Evolutionary conservation across 1,139 yeast genomes (phyloP).

Genomic region (Scheffersomyces illinoinensis): DNA sequence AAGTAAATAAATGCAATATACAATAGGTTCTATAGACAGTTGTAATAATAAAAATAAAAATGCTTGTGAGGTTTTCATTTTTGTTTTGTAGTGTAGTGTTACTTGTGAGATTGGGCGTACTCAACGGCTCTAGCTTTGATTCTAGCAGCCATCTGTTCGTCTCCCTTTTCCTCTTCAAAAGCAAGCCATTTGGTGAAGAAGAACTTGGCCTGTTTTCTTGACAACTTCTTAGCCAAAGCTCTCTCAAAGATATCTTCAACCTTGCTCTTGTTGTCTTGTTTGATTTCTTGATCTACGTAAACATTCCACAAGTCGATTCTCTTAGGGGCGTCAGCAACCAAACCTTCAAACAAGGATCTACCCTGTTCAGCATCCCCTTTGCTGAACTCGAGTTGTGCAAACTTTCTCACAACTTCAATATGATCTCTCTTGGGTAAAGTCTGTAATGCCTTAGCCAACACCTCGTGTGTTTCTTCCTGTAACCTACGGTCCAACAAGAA

Average conservation of each 20-base stretch:
- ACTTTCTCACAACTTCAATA: constrained; percentile 79
- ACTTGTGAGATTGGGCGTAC: constrained; percentile 44
- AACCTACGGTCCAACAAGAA: constrained; percentile 64
- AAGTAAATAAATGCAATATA: not conserved
- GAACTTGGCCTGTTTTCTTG: constrained; percentile 92
- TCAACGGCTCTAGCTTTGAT: constrained; percentile 93
- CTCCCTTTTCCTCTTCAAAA: constrained; percentile 70
- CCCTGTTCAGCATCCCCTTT: constrained; percentile 94
- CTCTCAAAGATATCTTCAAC: constrained; percentile 83
- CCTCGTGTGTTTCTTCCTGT: constrained; percentile 63
- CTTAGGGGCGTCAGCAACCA: constrained; percentile 86
- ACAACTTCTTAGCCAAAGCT: constrained; percentile 63
- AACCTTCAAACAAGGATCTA: constrained; percentile 90
- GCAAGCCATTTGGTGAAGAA: constrained; percentile 91
- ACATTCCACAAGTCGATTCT: constrained; percentile 94
- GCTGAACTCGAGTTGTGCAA: constrained; percentile 83
- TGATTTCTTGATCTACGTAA: constrained; percentile 89
- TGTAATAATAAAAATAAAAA: not conserved
- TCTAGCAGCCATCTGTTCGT: constrained; percentile 71
- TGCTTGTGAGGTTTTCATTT: not conserved
- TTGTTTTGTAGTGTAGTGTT: not conserved
- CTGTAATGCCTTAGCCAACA: constrained; percentile 72
- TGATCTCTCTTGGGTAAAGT: constrained; percentile 75
- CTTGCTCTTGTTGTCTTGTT: constrained; percentile 55
- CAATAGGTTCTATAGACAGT: not conserved